Base-by-base conservation (phyloP, 2,329 filamentous ascomycete species). In the Teratosphaeria viscida region DNA sequence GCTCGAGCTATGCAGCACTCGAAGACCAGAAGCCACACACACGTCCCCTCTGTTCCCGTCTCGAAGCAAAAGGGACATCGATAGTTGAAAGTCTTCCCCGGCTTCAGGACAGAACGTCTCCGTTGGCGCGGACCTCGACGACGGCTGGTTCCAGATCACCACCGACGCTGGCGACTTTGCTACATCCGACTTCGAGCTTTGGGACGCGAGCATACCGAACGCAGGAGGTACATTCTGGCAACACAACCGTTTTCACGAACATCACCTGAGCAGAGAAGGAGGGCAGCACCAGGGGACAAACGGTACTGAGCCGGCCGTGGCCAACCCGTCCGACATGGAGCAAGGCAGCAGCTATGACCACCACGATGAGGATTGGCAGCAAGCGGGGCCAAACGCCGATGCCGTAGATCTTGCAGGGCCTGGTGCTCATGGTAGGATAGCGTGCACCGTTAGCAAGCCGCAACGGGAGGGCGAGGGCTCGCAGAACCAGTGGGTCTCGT, bases 381-480 rank as follows among this genome's bases (percentile, higher is more conserved):
- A 80, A 69, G 78, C 78, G 26, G 80, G 77, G 19, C 71, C 78
- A 34, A 72, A 80, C 61, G 78, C 80, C 47, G 79, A 82, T 57
- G 74, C 77, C 29, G 77, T 81, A 60, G 85, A 88, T 69, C 75
- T 85, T 57, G 81, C 81, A 39, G 84, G 84, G 54, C 78, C 88
- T 58, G 86, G 86, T 62, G 82, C 80, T 43, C 67, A 85, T 65
- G 92, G 95, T 65, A 82, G 84, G 59, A 81, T 99, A 52, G 88
- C 95, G 71, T 96, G 92, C 72, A 85, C 79, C 19, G 92, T 99
- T 19, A 84, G 85, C 58, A 83, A 86, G 60, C 91, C 94, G 23
- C 83, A 92, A 74, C 97, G 96, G 76, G 94, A 97, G 79, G 94
- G 92, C 70, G 90, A 96, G 70, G 92, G 94, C 55, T 95, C 92